Evolutionary conservation across 768 basidiomycete species (phyloP), one percentile per base, ranked within the genome.

Genomic region (Cyclocybe cylindracea): DNA sequence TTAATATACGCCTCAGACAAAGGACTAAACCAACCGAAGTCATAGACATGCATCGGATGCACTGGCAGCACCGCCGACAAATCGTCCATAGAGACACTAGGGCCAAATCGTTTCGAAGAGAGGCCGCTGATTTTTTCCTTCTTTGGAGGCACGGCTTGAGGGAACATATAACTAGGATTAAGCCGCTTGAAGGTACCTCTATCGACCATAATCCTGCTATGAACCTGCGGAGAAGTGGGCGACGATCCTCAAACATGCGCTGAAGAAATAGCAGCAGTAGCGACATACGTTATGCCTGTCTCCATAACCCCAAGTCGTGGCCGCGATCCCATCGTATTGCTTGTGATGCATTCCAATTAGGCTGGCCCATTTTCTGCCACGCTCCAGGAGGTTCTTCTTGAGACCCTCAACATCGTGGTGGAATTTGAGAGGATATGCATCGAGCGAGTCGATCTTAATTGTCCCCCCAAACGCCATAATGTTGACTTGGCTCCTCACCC

Each of bases 161-260:
- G 78, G 57, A 78, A 74, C 16, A 66, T 57, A 58, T 83, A 82
- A 59, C 78, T 79, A 0, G 78, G 61, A 56, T 85, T 82, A 46
- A 78, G 61, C 34, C 77, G 72, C 41, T 74, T 73, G 72, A 85
- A 85, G 3, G 77, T 78, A 4, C 70, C 75, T 72, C 81, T 66
- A 59, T 86, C 85, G 39, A 86, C 68, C 82, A 86, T 85, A 48
- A 85, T 77, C 13, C 84, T 71, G 39, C 82, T 76, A 38, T 71
- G 75, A 37, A 84, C 73, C 83, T 84, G 51, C 0, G 29, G 37
- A 42, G 14, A 11, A 13, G 11, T 8, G 11, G 11, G 4, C 40
- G 16, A 10, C 42, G 10, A 14, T 37, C 29, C 7, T 44, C 48
- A 24, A 24, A 24, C 24, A 24, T 5, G 6, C 40, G 33, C 31